Base-by-base conservation (phyloP, 495 filamentous ascomycete genomes). In the Trichoderma reesei region DNA sequence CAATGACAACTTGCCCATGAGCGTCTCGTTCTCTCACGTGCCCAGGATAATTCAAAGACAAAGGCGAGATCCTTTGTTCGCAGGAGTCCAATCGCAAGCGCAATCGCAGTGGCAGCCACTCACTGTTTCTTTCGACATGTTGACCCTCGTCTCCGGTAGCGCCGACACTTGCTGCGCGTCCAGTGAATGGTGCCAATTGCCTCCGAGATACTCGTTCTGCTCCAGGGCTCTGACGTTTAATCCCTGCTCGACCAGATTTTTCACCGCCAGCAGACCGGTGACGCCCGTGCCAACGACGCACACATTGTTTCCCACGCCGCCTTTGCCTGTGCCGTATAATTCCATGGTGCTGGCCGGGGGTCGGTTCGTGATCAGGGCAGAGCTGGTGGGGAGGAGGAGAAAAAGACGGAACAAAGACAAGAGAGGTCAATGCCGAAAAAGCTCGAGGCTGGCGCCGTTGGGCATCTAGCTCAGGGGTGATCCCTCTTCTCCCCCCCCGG, bases 181-280 rank as follows among this genome's bases (percentile, higher is more conserved):
- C 51, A 56, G 11, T 10, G 51, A 56, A 56, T 56, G 51, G 11
- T 56, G 26, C 51, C 51, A 56, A 56, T 56, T 56, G 51, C 51
- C 51, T 31, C 51, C 51, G 31, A 56, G 51, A 34, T 56, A 33
- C 14, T 56, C 51, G 14, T 33, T 56, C 26, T 56, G 51, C 51
- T 56, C 51, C 51, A 56, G 51, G 18, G 51, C 51, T 56, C 51
- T 56, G 8, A 56, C 51, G 51, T 8, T 56, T 6, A 56, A 34
- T 10, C 51, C 51, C 26, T 56, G 51, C 26, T 56, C 51, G 51
- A 56, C 51, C 2, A 56, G 51, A 31, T 56, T 56, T 56, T 56
- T 56, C 51, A 56, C 51, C 51, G 51, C 51, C 51, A 56, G 18
- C 20, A 56, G 51, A 9, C 51, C 51, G 6, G 51, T 56, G 4